Evolutionary conservation across 2,329 filamentous ascomycete genomes (phyloP).

Genomic region (Colletotrichum lini): DNA sequence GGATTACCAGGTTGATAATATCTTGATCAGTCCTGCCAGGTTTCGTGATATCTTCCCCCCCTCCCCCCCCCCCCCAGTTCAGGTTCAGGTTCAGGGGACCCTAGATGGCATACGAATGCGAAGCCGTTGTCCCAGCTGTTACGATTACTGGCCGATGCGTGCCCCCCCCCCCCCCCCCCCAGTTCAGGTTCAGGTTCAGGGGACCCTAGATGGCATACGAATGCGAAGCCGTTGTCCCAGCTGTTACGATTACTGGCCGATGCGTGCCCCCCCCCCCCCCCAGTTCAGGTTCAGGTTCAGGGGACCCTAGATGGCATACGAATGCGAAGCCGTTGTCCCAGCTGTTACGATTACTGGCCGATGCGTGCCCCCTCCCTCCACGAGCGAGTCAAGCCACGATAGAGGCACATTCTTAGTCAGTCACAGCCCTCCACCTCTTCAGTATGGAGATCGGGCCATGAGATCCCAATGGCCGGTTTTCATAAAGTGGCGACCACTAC

Average conservation of each 20-base stretch:
- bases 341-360: background rate
- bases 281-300: background rate
- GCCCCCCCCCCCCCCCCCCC: background rate
- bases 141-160: background rate
- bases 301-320: background rate
- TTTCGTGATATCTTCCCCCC: constrained; percentile 1
- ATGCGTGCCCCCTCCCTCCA: background rate
- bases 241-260: background rate
- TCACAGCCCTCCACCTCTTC: background rate
- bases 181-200: background rate
- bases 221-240: background rate
- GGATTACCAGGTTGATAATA: constrained; percentile 8
- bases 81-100: constrained; percentile 2
- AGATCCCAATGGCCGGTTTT: background rate
- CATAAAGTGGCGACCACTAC: background rate
- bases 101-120: background rate
- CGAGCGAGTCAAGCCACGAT: constrained; percentile 3
- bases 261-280: too few relatives aligned
- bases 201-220: background rate
- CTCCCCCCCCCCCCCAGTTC: too few relatives aligned
- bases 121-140: background rate
- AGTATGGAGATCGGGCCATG: background rate
- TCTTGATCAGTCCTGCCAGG: constrained; percentile 4
- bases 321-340: background rate
- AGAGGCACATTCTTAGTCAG: background rate